A percentile compares a stretch with the other conserved stretches of the same genome.
Evolutionary conservation across 352 stramenopile species (phyloP).

Genomic region (Pythium phragmiticola): DNA sequence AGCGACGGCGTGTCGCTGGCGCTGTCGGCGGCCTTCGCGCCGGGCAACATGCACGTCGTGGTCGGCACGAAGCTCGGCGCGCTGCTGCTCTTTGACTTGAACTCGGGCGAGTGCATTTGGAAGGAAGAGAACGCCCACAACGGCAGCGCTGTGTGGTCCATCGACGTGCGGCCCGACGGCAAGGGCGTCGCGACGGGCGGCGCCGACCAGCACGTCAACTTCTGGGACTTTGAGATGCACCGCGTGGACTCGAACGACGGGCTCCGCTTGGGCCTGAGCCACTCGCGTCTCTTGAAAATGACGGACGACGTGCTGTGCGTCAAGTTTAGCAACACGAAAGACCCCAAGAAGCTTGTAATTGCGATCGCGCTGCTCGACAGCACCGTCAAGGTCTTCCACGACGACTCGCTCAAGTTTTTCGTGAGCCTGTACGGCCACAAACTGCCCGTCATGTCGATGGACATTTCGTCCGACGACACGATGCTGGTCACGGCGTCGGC

Average conservation of each 20-base stretch:
- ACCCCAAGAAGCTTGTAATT: conserved; percentile 86
- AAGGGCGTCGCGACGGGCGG: conserved; percentile 94
- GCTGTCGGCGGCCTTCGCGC: conserved; percentile 94
- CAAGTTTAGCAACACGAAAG: conserved; percentile 93
- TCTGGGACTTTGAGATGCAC: conserved; percentile 97
- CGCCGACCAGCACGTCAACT: conserved; percentile 98
- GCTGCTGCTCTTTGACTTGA: conserved; percentile 93
- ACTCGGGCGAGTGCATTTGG: conserved; percentile 93
- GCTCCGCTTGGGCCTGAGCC: conserved; percentile 90
- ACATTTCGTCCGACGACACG: conserved; percentile 96
- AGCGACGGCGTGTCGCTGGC: conserved; percentile 78
- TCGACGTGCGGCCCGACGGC: conserved; percentile 92
- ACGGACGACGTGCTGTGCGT: conserved; percentile 98
- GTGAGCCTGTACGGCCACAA: conserved; percentile 99
- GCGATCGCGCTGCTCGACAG: conserved; percentile 93
- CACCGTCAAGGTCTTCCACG: conserved; percentile 99
- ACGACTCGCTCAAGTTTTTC: conserved; percentile 99
- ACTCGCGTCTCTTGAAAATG: conserved; percentile 98
- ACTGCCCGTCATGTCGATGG: conserved; percentile 97
- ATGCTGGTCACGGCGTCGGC: conserved; percentile 97
- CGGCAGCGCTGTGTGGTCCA: conserved; percentile 95
- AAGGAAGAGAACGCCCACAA: conserved; percentile 88
- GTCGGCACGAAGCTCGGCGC: conserved; percentile 97
- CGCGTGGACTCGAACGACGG: conserved; percentile 40
- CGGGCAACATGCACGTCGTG: conserved; percentile 96